Evolutionary conservation across 768 basidiomycete species (phyloP).

Genomic region (Lentinula sp.): DNA sequence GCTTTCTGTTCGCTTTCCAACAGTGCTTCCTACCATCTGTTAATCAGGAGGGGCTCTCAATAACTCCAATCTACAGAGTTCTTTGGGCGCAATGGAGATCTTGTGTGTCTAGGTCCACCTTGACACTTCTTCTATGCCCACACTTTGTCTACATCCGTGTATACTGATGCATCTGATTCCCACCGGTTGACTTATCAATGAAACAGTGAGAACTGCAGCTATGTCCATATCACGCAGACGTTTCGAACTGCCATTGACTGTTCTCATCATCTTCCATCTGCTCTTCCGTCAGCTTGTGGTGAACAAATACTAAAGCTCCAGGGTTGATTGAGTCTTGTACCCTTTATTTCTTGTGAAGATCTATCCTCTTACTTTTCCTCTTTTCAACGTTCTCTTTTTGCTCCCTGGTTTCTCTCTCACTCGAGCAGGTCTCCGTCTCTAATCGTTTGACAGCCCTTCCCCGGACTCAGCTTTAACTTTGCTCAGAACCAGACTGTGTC

Average conservation of each 20-base stretch:
- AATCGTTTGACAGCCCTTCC: background rate
- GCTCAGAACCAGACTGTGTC: background rate
- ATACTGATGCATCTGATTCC: background rate
- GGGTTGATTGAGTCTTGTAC: background rate
- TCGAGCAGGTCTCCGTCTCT: slow-evolving; percentile 1
- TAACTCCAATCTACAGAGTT: no score
- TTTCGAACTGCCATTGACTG: background rate
- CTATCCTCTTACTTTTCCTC: background rate
- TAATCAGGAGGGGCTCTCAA: no score
- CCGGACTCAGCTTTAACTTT: background rate
- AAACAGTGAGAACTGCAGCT: background rate
- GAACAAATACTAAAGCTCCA: background rate
- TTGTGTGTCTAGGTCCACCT: no score
- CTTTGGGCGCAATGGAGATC: no score
- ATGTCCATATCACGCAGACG: background rate
- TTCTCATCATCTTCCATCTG: background rate
- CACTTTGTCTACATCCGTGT: no score
- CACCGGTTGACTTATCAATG: background rate
- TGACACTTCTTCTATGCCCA: no score
- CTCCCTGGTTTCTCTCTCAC: background rate
- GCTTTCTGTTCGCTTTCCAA: no score
- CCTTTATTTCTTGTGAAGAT: background rate
- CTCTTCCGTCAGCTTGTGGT: background rate
- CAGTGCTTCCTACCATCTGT: no score
- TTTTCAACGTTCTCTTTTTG: background rate